These are phyloP conservation scores for Apophysomyces variabilis DNA, from an alignment of 371 early-diverging fungal species.

Conservation along the genomic window DNA sequence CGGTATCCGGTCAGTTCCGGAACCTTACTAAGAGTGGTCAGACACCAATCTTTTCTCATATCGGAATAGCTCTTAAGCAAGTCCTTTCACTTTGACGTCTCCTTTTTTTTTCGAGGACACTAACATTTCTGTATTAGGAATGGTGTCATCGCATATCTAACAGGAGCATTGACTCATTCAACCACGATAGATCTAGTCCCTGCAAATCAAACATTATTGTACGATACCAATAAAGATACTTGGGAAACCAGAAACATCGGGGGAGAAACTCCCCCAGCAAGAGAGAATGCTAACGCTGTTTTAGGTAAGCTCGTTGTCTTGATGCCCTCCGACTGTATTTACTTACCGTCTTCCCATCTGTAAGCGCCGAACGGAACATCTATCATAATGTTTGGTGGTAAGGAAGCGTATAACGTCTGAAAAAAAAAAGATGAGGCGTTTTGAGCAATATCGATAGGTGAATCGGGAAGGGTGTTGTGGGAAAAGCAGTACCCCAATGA, in stretches of 20 bases:
- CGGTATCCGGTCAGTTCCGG: conserved; percentile 7
- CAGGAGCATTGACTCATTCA: neutral
- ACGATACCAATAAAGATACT: neutral
- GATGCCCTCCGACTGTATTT: too few relatives aligned
- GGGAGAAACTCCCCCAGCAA: neutral
- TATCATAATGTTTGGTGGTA: conserved; percentile 22
- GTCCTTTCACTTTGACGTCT: neutral
- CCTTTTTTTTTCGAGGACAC: neutral
- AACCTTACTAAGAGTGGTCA: neutral
- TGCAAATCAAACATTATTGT: neutral
- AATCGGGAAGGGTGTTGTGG: conserved; percentile 7
- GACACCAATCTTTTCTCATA: conserved; percentile 11
- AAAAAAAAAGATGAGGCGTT: neutral
- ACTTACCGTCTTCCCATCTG: neutral
- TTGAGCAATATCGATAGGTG: conserved; percentile 3
- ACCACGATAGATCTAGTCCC: too few relatives aligned
- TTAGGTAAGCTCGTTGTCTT: conserved; percentile 3
- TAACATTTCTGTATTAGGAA: neutral
- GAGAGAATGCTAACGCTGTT: conserved; percentile 3
- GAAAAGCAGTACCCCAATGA: conserved; percentile 14
- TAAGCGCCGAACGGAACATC: conserved; percentile 20
- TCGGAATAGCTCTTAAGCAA: conserved; percentile 13
- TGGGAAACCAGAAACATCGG: neutral
- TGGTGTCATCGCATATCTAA: neutral
- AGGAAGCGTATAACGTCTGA: neutral